Base-by-base conservation (phyloP, 768 basidiomycete genomes). In the Mycena filopes region DNA sequence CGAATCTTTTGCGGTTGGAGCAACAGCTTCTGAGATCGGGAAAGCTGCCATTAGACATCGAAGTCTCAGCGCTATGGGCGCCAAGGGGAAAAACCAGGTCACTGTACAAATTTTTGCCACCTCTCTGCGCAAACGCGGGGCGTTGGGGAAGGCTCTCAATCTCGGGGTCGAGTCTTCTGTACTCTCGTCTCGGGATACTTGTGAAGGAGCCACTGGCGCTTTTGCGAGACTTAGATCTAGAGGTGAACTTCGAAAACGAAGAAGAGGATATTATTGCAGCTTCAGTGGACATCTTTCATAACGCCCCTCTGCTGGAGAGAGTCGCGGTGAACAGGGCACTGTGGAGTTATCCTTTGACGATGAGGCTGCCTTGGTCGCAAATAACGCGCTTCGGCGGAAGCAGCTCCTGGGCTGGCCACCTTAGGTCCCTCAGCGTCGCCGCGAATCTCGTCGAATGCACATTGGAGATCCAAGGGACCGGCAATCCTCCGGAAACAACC, bases 371-470 rank as follows among this genome's bases (percentile, higher is more conserved):
- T 16, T 63, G 46, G 53, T 29, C 31, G 29, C 53, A 41, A 25
- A 6, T 63, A 18, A 23, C 26, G 42, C 23, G 6, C 26, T 61
- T 54, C n/a, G 31, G 43, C 5, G 55, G 55, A 31, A 46, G 23
- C 16, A 51, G 23, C 12, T 36, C 43, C 11, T 54, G 41, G 60
- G 18, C 21, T 20, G 51, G 42, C 15, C 41, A 61, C n/a, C 31
- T 46, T 15, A 1, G 11, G 8, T n/a, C 48, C 25, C 48, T 60
- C 47, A 1, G 4, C 15, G 23, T 1, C 41, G 49, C 49, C 13
- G 23, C 28, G 41, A 51, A 60, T 41, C 48, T 60, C 2, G 40
- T 51, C 8, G 49, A 60, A 11, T 60, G 59, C 29, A 33, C 59
- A 18, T 51, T 60, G 41, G 48, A 51, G 28, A 31, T 60, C 28